These are phyloP conservation scores for Paspalum notatum DNA, from an alignment of 176 grass and related monocot species.

Conservation along the genomic window DNA sequence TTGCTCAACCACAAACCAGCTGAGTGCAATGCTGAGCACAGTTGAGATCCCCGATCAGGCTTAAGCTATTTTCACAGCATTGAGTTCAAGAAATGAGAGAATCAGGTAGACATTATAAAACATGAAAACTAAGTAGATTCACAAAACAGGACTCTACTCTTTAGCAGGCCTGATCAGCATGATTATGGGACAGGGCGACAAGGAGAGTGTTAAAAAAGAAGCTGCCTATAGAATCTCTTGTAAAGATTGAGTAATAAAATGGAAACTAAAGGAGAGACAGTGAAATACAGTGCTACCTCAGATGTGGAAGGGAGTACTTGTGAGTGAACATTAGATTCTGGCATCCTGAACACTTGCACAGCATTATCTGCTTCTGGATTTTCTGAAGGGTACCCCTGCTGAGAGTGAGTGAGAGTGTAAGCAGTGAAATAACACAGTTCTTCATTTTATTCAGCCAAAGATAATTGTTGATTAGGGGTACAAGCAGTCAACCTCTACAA, in stretches of 20 bases:
- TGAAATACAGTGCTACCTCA: slow-evolving; percentile 49
- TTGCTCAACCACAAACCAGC: background rate
- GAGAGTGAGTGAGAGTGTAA: slow-evolving; percentile 6
- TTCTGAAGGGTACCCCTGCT: slow-evolving; percentile 48
- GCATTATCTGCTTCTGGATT: slow-evolving; percentile 58
- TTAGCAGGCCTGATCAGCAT: slow-evolving; percentile 9
- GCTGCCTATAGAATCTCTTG: background rate
- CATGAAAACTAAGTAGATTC: background rate
- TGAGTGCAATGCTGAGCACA: too few species aligned
- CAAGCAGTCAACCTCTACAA: background rate
- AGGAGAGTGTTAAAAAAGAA: background rate
- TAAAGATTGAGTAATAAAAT: background rate
- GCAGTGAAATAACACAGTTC: background rate
- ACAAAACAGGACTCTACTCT: background rate
- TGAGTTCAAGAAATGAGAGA: slow-evolving; percentile 8
- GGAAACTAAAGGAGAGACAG: background rate
- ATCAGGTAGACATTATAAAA: background rate
- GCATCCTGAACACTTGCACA: slow-evolving; percentile 60
- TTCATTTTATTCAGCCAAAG: background rate
- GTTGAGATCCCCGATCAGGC: too few species aligned
- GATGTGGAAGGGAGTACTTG: slow-evolving; percentile 60
- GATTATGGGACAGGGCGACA: background rate
- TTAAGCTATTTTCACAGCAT: background rate
- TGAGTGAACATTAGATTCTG: slow-evolving; percentile 53
- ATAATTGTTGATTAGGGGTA: background rate